Conservation (phyloP, 106 monocot genomes). For the Alisma plantagoaquatica region DNA sequence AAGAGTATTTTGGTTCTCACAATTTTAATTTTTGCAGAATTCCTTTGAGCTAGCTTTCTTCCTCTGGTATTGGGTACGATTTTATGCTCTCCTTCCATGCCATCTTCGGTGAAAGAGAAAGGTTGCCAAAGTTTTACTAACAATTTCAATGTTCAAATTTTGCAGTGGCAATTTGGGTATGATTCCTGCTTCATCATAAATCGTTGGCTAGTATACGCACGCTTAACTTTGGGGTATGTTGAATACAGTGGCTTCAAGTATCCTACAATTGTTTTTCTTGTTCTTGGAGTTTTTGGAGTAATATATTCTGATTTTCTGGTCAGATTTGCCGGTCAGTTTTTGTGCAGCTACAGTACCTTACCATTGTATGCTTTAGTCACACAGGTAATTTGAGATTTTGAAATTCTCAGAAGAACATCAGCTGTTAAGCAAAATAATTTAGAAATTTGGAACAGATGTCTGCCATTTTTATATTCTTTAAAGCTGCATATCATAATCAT, state of each 20-base stretch:
- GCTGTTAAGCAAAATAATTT: too few relatives aligned
- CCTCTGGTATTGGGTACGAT: constrained; percentile 97
- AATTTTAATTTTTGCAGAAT: constrained; percentile 43
- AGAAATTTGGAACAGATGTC: too few relatives aligned
- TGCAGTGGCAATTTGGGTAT: constrained; percentile 97
- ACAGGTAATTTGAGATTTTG: constrained; percentile 57
- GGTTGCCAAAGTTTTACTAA: background rate
- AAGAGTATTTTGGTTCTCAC: background rate
- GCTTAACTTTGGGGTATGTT: constrained; percentile 77
- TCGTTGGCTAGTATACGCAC: constrained; percentile 71
- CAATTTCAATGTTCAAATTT: background rate
- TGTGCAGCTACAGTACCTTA: constrained; percentile 96
- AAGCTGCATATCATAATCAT: too few relatives aligned
- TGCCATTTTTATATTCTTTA: too few relatives aligned
- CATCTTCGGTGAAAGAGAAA: too few relatives aligned
- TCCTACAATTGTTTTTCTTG: background rate
- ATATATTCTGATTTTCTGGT: background rate
- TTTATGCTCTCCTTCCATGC: background rate
- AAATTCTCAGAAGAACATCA: too few relatives aligned
- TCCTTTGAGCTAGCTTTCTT: constrained; percentile 97
- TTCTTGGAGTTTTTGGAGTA: background rate
- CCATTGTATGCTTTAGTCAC: constrained; percentile 93
- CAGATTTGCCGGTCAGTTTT: constrained; percentile 89
- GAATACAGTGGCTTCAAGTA: background rate
- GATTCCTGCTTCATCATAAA: constrained; percentile 85